Base-by-base conservation (phyloP, 1,139 yeast genomes). In the Blastobotrys petasosporus region DNA sequence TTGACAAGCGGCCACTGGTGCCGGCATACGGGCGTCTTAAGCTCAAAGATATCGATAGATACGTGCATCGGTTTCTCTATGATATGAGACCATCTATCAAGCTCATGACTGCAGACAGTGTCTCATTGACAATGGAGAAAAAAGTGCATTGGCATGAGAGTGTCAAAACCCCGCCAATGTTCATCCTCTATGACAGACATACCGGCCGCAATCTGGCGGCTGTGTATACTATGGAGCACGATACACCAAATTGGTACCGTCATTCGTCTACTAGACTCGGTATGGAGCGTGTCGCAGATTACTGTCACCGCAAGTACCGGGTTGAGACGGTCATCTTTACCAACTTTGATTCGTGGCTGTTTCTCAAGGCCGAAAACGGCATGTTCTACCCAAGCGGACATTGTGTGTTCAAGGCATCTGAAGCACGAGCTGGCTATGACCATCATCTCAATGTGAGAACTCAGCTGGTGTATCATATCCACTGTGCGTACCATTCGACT, bases 271-370 rank as follows among this genome's bases (percentile, higher is more conserved):
- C 15, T 8, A n/a, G 33, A 8, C 12, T n/a, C 5, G 12, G 15
- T 13, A n/a, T n/a, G 15, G 15, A 31, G 15, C 15, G 15, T 13
- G 12, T 31, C 15, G 33, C 33, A 3, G 15, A 31, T 4, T n/a
- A n/a, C 5, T 31, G 33, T 13, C 12, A 5, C 9, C 15, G 15
- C 15, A 31, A n/a, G 33, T n/a, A n/a, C 15, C 15, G 33, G 5
- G 15, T 13, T 13, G 33, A 31, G 33, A 31, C 33, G 5, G 15
- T 31, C 33, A 39, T 39, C 28, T 39, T 39, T 25, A 39, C 41
- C 2, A 39, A 39, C 28, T 39, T 30, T 28, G 16, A n/a, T 15
- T 11, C 10, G 3, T 39, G 41, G 41, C 32, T 39, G n/a, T 39
- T 39, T 31, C 20, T 39, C 15, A 31, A 31, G 15, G 15, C 15